Evolutionary conservation across 2,329 filamentous ascomycete genomes (phyloP).

Genomic region (Apiospora phragmitis): DNA sequence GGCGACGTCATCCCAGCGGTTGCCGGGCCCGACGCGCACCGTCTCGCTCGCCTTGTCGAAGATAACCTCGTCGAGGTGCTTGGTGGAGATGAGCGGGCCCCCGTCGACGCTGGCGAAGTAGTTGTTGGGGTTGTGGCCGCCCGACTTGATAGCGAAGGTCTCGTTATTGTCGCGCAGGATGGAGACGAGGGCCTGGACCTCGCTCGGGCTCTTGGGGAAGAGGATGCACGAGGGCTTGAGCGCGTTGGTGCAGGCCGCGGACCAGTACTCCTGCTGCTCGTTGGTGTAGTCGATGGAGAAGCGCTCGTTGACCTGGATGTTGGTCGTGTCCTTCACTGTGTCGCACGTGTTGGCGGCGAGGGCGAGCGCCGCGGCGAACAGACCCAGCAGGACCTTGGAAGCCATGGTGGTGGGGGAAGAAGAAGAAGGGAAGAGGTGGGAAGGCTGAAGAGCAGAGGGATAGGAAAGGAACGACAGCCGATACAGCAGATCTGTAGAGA

Average conservation of each 20-base stretch:
- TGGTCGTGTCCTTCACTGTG: constrained; percentile 31
- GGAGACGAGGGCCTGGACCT: constrained; percentile 54
- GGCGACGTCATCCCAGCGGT: constrained; percentile 43
- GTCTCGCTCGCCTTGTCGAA: constrained; percentile 38
- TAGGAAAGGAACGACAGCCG: not conserved
- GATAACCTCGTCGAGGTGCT: constrained; percentile 41
- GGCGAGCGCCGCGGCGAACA: not conserved
- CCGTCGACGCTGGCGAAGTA: constrained; percentile 51
- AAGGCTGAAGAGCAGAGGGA: not conserved
- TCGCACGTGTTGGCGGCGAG: constrained; percentile 37
- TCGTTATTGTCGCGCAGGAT: constrained; percentile 47
- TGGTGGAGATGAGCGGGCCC: constrained; percentile 51
- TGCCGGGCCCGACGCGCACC: constrained; percentile 46
- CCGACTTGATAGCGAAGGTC: constrained; percentile 55
- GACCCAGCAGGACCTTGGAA: not conserved
- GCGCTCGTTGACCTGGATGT: constrained; percentile 34
- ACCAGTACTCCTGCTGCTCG: constrained; percentile 47
- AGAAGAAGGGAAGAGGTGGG: not conserved
- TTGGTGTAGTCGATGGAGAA: constrained; percentile 34
- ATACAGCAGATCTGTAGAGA: not conserved
- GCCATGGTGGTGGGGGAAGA: not conserved
- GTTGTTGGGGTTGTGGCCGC: constrained; percentile 58
- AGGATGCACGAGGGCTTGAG: constrained; percentile 49
- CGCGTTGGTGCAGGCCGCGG: constrained; percentile 38
- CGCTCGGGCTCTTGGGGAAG: constrained; percentile 45